Evolutionary conservation across 768 basidiomycete species (phyloP).

Genomic region (Amanita inopinata): DNA sequence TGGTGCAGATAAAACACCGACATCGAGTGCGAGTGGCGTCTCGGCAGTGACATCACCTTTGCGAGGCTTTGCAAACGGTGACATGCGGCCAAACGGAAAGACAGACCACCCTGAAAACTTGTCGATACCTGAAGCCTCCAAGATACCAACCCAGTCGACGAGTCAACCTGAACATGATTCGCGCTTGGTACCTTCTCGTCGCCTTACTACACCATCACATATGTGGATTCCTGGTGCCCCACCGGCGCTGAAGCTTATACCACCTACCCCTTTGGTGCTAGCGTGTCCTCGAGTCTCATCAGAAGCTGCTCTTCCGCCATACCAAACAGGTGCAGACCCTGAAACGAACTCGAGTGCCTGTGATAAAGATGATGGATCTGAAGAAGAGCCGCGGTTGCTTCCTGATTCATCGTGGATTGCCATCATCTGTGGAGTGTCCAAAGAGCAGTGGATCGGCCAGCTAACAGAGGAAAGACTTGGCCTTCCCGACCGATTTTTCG

Average conservation of each 20-base stretch:
- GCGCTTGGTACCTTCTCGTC: constrained; percentile 18
- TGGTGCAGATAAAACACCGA: background rate
- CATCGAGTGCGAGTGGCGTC: background rate
- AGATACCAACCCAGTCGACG: background rate
- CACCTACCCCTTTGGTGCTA: constrained; percentile 8
- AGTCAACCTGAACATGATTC: constrained; percentile 12
- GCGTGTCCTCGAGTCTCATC: background rate
- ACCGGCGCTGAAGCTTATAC: constrained; percentile 31
- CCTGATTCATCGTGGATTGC: constrained; percentile 72
- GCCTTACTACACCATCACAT: constrained; percentile 43
- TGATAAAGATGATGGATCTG: constrained; percentile 12
- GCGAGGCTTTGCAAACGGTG: background rate
- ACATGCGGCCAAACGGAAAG: too few species aligned
- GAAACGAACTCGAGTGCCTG: constrained; percentile 4
- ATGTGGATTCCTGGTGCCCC: constrained; percentile 52
- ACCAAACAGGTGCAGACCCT: background rate
- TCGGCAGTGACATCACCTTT: background rate
- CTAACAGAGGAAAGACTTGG: constrained; percentile 23
- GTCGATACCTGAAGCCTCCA: constrained; percentile 1
- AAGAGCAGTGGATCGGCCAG: constrained; percentile 36
- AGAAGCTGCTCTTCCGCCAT: constrained; percentile 11
- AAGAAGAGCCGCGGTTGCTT: constrained; percentile 34
- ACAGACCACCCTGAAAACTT: background rate
- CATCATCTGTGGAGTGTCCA: constrained; percentile 66
- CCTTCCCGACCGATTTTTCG: constrained; percentile 62